Percentiles rank a stretch among this genome's conserved stretches.
Conservation (phyloP, 1,139 yeast genomes). For the Pichia kudriavzevii region DNA sequence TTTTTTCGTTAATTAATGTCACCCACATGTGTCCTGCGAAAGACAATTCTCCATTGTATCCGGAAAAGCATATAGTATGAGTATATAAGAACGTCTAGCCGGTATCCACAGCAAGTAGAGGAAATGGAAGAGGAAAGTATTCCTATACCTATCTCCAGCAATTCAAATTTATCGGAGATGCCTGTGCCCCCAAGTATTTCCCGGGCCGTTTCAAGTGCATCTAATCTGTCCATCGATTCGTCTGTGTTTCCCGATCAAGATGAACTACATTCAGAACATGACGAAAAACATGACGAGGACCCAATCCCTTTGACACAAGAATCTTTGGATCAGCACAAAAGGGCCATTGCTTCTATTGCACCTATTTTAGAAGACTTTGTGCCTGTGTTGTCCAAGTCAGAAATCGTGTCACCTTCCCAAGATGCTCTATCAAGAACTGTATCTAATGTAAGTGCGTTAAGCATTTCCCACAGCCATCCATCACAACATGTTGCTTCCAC, state of each 20-base stretch:
- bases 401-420: slow-evolving; percentile 28
- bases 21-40: too few species aligned
- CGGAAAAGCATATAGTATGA: too few species aligned
- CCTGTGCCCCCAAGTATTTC: too few species aligned
- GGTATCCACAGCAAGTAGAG: too few species aligned
- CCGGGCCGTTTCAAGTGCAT: slow-evolving; percentile 18
- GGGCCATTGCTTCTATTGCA: slow-evolving; percentile 71
- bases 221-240: slow-evolving; percentile 19
- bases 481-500: too few species aligned
- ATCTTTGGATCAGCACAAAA: slow-evolving; percentile 31
- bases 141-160: not conserved
- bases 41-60: too few species aligned
- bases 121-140: too few species aligned
- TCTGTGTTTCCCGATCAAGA: slow-evolving; percentile 13
- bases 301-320: slow-evolving; percentile 26
- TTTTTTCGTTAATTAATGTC: too few species aligned
- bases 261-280: slow-evolving; percentile 14
- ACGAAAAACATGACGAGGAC: slow-evolving; percentile 16
- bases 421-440: slow-evolving; percentile 27
- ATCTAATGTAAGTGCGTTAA: slow-evolving; percentile 28
- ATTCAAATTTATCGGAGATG: too few species aligned
- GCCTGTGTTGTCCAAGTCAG: slow-evolving; percentile 53
- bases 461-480: slow-evolving; percentile 20
- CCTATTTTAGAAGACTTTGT: slow-evolving; percentile 64
- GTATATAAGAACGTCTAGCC: too few species aligned